A percentile compares a stretch with the other conserved stretches of the same genome.
These are phyloP conservation scores for Candida namnaoensis DNA, from an alignment of 805 yeast genomes.

Conservation along the genomic window DNA sequence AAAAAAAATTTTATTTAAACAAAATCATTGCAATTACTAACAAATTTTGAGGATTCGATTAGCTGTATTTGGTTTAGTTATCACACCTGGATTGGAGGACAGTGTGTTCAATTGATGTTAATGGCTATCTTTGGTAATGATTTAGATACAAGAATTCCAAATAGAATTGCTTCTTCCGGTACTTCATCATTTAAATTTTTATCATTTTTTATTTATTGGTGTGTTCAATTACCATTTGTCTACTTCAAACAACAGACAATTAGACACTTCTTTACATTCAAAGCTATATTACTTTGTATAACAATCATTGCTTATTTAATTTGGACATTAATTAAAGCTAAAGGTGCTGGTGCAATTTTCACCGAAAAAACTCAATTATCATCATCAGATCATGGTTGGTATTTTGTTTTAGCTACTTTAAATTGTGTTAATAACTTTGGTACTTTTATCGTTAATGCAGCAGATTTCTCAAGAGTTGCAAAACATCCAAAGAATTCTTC, in stretches of 20 bases:
- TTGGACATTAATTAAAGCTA: slow-evolving; percentile 77
- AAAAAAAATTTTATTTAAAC: too few relatives aligned
- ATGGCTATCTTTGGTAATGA: slow-evolving; percentile 66
- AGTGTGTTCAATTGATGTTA: slow-evolving; percentile 73
- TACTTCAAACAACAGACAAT: slow-evolving; percentile 78
- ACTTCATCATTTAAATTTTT: slow-evolving; percentile 68
- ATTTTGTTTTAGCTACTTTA: slow-evolving; percentile 70
- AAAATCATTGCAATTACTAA: too few relatives aligned
- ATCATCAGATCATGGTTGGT: slow-evolving; percentile 58
- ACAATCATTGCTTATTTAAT: slow-evolving; percentile 79
- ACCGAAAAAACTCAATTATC: slow-evolving; percentile 17
- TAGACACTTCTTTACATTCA: slow-evolving; percentile 76
- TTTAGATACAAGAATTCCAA: slow-evolving; percentile 51
- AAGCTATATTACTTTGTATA: slow-evolving; percentile 69
- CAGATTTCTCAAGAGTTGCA: slow-evolving; percentile 84
- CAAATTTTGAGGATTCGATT: too few relatives aligned
- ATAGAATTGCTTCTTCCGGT: slow-evolving; percentile 49
- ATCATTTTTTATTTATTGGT: slow-evolving; percentile 77
- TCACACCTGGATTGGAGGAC: slow-evolving; percentile 79
- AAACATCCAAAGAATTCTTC: slow-evolving; percentile 40
- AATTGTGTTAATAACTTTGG: slow-evolving; percentile 80
- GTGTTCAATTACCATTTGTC: slow-evolving; percentile 68
- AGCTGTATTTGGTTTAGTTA: slow-evolving; percentile 84
- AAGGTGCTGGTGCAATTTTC: slow-evolving; percentile 63
- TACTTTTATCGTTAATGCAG: slow-evolving; percentile 80